Evolutionary conservation across 176 grass and related monocot species (phyloP).

Genomic region (Tillandsia leiboldiana): DNA sequence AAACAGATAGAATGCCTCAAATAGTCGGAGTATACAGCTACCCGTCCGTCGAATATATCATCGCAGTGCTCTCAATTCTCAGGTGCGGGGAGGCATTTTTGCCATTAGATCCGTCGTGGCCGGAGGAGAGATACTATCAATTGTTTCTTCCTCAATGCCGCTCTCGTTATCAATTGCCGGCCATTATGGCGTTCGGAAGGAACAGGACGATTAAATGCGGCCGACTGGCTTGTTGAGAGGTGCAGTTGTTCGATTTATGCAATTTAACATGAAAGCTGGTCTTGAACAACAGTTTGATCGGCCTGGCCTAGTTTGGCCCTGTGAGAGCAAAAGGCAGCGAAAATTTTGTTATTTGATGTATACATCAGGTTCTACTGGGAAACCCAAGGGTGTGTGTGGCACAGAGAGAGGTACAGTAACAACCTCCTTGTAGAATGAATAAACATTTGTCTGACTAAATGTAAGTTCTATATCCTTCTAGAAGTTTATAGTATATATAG

Average conservation of each 20-base stretch:
- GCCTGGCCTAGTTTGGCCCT: slow-evolving; percentile 43
- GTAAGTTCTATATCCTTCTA: too few relatives aligned
- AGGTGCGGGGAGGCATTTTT: slow-evolving; percentile 69
- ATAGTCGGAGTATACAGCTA: slow-evolving; percentile 46
- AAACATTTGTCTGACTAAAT: background rate
- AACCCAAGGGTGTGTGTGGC: slow-evolving; percentile 78
- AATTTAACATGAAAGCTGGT: slow-evolving; percentile 21
- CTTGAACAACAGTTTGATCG: background rate
- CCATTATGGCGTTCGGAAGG: background rate
- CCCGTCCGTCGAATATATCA: slow-evolving; percentile 60
- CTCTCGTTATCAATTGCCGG: slow-evolving; percentile 20
- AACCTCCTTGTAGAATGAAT: background rate
- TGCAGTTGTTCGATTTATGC: slow-evolving; percentile 25
- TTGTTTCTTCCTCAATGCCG: slow-evolving; percentile 40
- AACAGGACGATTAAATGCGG: background rate
- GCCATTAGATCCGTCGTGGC: slow-evolving; percentile 73
- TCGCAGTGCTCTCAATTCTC: slow-evolving; percentile 50
- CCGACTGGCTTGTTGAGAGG: slow-evolving; percentile 8
- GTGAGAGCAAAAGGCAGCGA: slow-evolving; percentile 11
- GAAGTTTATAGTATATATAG: too few relatives aligned
- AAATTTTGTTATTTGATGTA: slow-evolving; percentile 84
- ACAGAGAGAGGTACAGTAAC: slow-evolving; percentile 49
- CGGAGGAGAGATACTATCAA: slow-evolving; percentile 46
- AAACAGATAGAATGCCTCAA: slow-evolving; percentile 28
- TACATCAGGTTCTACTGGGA: slow-evolving; percentile 87